A percentile compares a stretch with the other conserved stretches of the same genome.
phyloP scores from a whole-genome alignment of 2,329 filamentous ascomycete genomes.

The Trematosphaeria pertusa region DNA sequence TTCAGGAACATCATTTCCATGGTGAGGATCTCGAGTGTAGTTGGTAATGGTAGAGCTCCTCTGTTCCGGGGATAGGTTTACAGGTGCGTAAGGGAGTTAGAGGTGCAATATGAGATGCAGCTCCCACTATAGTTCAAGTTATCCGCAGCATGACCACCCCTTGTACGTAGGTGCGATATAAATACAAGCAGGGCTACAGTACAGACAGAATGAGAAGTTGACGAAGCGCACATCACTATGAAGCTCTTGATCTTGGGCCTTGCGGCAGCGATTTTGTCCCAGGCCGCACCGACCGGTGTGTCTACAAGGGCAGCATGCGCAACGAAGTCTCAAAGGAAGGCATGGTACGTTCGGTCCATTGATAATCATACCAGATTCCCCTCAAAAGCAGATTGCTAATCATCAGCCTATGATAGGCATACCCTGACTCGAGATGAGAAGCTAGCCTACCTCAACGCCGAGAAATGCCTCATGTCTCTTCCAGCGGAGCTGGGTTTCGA shows the following conservation, averaged over 20 bases:
- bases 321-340: constrained; percentile 2
- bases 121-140: too few species aligned
- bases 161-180: too few species aligned
- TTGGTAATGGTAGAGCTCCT: too few species aligned
- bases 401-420: constrained; percentile 5
- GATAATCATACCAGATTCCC: too few species aligned
- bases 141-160: too few species aligned
- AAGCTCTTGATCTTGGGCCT: constrained; percentile 7
- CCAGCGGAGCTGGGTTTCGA: constrained; percentile 4
- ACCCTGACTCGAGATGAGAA: constrained; percentile 8
- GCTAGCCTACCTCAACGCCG: constrained; percentile 9
- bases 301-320: not conserved
- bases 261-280: not conserved
- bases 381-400: not conserved
- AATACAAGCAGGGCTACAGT: not conserved
- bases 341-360: constrained; percentile 9
- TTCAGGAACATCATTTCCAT: too few species aligned
- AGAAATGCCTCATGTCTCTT: constrained; percentile 10
- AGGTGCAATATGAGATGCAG: too few species aligned
- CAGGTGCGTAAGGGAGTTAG: too few species aligned
- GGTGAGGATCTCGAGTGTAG: too few species aligned
- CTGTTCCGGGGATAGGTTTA: too few species aligned
- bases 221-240: constrained; percentile 4
- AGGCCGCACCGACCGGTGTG: not conserved
- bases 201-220: not conserved